Conservation (phyloP, 257 asterid species). For the Paulownia fortunei region DNA sequence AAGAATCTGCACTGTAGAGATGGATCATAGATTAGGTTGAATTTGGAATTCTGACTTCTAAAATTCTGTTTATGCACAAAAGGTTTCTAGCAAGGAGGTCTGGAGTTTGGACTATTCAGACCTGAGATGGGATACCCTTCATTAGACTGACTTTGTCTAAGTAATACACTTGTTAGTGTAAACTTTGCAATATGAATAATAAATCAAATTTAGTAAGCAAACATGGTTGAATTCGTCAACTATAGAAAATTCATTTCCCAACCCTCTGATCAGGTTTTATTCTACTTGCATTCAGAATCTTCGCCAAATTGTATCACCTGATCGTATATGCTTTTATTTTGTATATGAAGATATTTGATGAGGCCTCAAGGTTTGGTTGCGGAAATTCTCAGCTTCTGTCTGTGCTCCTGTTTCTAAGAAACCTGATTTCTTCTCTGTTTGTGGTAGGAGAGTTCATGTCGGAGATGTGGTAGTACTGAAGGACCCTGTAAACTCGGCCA, state of each 20-base stretch:
- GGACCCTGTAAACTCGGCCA: slow-evolving; percentile 62
- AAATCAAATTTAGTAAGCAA: too few species aligned
- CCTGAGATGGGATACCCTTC: too few species aligned
- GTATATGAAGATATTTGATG: background rate
- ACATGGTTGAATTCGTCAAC: background rate
- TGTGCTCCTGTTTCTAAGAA: background rate
- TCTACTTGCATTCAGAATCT: background rate
- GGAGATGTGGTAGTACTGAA: slow-evolving; percentile 84
- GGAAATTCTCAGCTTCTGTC: background rate
- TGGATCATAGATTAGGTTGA: background rate
- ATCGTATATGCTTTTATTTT: background rate
- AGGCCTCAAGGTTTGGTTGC: background rate
- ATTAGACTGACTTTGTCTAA: too few species aligned
- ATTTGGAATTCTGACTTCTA: background rate
- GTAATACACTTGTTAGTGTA: too few species aligned
- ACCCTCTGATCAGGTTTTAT: background rate
- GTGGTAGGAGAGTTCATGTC: slow-evolving; percentile 61
- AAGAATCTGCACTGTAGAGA: background rate
- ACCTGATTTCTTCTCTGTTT: slow-evolving; percentile 25
- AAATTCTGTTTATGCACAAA: background rate
- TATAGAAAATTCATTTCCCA: background rate
- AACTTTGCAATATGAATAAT: too few species aligned
- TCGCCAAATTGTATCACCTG: background rate
- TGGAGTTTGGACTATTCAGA: background rate
- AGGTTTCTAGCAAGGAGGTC: background rate